Percentiles rank a stretch among this genome's conserved stretches.
phyloP scores from a whole-genome alignment of 176 grass and related monocot genomes.

The Musa beccarii region DNA sequence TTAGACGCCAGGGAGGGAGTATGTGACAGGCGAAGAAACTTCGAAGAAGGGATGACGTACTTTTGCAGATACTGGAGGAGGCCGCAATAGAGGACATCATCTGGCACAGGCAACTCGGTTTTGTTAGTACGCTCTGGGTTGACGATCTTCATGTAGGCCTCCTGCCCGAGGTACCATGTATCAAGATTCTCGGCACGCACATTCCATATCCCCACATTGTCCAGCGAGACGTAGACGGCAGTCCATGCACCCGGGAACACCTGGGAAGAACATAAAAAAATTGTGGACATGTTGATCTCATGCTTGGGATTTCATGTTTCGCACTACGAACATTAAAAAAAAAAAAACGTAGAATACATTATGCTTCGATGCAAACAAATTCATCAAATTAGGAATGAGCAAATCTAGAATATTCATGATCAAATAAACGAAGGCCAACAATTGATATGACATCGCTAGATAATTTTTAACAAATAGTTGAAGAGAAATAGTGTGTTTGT shows the following conservation, averaged over 20 bases:
- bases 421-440: too few species aligned
- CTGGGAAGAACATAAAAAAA: constrained; percentile 13
- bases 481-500: too few species aligned
- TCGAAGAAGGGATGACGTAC: constrained; percentile 25
- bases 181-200: constrained; percentile 79
- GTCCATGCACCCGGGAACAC: constrained; percentile 97
- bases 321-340: too few species aligned
- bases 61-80: constrained; percentile 70
- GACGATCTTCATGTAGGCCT: constrained; percentile 62
- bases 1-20: background rate
- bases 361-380: too few species aligned
- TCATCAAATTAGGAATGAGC: too few species aligned
- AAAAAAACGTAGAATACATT: too few species aligned
- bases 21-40: background rate
- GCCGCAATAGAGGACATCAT: constrained; percentile 74
- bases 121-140: constrained; percentile 61
- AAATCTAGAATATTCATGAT: too few species aligned
- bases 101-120: constrained; percentile 57
- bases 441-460: too few species aligned
- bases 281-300: too few species aligned
- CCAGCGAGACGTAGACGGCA: constrained; percentile 64
- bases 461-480: too few species aligned
- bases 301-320: too few species aligned
- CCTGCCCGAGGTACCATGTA: constrained; percentile 82
- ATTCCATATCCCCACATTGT: constrained; percentile 91